Conservation (phyloP, 805 yeast species). For the Yamadazyma sp. region DNA sequence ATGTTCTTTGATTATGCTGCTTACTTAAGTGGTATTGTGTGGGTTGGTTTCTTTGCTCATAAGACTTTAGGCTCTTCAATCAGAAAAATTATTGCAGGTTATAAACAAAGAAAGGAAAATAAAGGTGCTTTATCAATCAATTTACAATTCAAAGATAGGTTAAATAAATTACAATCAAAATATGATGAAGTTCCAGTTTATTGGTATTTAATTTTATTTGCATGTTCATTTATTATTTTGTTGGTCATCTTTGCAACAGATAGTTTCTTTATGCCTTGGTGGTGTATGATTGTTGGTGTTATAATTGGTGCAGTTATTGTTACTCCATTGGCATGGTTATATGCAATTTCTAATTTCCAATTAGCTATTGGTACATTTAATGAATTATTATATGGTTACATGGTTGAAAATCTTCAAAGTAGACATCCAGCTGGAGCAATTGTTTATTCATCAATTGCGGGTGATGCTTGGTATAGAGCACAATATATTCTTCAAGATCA, state of each 20-base stretch:
- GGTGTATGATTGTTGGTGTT: slow-evolving; percentile 40
- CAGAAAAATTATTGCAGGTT: slow-evolving; percentile 7
- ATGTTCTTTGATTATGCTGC: slow-evolving; percentile 50
- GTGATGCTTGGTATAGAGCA: slow-evolving; percentile 37
- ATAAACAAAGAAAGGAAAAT: background rate
- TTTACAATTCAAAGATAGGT: slow-evolving; percentile 30
- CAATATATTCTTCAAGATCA: slow-evolving; percentile 17
- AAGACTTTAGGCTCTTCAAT: slow-evolving; percentile 17
- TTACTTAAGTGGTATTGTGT: slow-evolving; percentile 40
- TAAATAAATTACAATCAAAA: slow-evolving; percentile 34
- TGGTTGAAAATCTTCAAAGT: slow-evolving; percentile 29
- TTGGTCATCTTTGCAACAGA: slow-evolving; percentile 28
- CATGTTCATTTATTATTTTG: slow-evolving; percentile 28
- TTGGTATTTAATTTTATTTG: slow-evolving; percentile 39
- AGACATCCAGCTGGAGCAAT: slow-evolving; percentile 46
- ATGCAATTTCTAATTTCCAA: slow-evolving; percentile 49
- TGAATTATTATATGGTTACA: slow-evolving; percentile 43
- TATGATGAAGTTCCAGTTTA: slow-evolving; percentile 40
- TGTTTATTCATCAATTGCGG: slow-evolving; percentile 44
- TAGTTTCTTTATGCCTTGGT: slow-evolving; percentile 33
- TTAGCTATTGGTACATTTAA: slow-evolving; percentile 48
- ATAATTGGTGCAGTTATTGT: slow-evolving; percentile 41
- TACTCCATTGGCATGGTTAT: slow-evolving; percentile 46
- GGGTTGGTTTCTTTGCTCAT: slow-evolving; percentile 36
- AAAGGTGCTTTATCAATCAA: slow-evolving; percentile 7